Conservation (phyloP, 106 monocot genomes). For the Allium fistulosum region DNA sequence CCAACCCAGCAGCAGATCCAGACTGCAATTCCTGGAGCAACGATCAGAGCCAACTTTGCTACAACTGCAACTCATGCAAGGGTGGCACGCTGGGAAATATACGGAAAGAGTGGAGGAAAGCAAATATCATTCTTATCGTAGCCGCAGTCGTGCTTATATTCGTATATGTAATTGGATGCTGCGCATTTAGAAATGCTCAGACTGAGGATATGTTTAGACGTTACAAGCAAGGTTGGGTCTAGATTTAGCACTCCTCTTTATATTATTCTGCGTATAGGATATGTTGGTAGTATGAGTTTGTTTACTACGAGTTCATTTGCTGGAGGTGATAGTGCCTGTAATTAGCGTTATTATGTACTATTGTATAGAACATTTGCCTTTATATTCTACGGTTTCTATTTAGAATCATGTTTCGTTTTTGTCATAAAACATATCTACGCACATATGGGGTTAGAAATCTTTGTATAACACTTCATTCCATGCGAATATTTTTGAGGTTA, state of each 20-base stretch:
- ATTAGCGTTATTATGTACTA: too few species aligned
- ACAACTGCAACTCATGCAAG: constrained; percentile 63
- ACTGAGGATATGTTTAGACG: constrained; percentile 78
- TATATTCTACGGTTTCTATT: too few species aligned
- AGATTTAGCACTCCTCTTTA: neutral
- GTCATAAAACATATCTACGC: too few species aligned
- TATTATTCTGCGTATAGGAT: too few species aligned
- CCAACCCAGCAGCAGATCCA: constrained; percentile 36
- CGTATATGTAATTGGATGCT: constrained; percentile 81
- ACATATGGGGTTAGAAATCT: too few species aligned
- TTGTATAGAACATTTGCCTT: too few species aligned
- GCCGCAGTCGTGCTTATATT: constrained; percentile 68
- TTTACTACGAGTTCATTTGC: too few species aligned
- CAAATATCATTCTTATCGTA: constrained; percentile 57
- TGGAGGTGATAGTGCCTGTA: too few species aligned
- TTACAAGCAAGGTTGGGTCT: constrained; percentile 48
- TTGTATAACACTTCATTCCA: too few species aligned
- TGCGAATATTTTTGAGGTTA: too few species aligned
- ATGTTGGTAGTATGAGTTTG: too few species aligned
- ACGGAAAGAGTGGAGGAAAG: constrained; percentile 73
- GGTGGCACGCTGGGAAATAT: constrained; percentile 75
- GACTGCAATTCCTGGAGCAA: constrained; percentile 83
- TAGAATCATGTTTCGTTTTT: too few species aligned
- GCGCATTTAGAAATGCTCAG: constrained; percentile 81
- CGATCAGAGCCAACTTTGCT: constrained; percentile 72